phyloP scores from a whole-genome alignment of 2,329 filamentous ascomycete species.

The Aspergillus phoenicis region DNA sequence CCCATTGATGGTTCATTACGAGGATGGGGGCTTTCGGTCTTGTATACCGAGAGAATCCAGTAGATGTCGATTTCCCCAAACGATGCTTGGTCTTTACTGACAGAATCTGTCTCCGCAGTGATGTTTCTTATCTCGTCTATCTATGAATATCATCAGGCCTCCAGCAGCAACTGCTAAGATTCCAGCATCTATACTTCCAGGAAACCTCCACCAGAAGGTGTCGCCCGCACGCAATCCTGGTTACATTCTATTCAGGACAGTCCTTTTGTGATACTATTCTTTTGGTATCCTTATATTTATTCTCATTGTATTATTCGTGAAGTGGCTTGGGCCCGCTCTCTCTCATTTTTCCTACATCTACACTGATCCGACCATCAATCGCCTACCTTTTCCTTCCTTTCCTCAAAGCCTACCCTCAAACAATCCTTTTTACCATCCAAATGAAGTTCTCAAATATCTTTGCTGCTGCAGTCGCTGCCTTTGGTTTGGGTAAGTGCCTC shows the following conservation, averaged over 20 bases:
- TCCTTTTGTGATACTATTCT: not conserved
- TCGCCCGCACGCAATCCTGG: not conserved
- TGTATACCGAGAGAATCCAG: not conserved
- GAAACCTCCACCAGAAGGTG: not conserved
- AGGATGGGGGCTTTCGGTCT: not conserved
- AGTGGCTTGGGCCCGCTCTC: not conserved
- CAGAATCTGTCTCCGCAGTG: not conserved
- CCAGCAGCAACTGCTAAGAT: not conserved
- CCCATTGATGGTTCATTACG: not conserved
- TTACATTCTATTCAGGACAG: not conserved
- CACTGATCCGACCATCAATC: not conserved
- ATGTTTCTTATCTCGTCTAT: conserved; percentile 3
- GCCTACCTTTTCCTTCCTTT: not conserved
- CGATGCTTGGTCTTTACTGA: not conserved
- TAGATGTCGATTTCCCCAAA: not conserved
- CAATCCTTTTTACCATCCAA: conserved; percentile 1
- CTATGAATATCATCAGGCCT: not conserved
- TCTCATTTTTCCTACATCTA: conserved; percentile 1
- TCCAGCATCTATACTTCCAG: not conserved
- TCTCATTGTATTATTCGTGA: not conserved
- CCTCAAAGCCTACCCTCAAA: too few species aligned
- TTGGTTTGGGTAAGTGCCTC: conserved; percentile 9
- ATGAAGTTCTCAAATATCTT: conserved; percentile 4
- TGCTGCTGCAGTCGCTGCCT: not conserved
- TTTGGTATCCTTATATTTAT: not conserved